These are phyloP conservation scores for Thielaviopsis punctulata DNA, from an alignment of 2,329 filamentous ascomycete genomes.

Conservation along the genomic window DNA sequence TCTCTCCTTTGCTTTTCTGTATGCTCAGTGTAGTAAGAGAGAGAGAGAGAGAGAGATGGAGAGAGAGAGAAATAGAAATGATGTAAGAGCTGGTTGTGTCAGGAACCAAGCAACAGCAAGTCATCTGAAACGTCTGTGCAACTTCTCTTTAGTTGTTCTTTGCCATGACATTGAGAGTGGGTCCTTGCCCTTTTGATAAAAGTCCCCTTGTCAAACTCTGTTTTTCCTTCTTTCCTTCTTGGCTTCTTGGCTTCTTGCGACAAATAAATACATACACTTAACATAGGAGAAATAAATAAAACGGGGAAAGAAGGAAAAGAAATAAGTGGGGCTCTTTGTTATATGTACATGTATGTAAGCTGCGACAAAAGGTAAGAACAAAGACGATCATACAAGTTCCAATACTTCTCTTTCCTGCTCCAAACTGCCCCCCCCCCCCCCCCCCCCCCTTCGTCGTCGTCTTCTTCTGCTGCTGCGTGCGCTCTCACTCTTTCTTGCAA, in stretches of 20 bases:
- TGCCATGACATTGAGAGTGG: background rate
- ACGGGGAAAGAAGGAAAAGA: background rate
- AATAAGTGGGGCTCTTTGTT: background rate
- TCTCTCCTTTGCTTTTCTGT: background rate
- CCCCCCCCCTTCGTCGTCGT: background rate
- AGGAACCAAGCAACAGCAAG: constrained; percentile 1
- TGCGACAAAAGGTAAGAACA: background rate
- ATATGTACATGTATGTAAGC: no score
- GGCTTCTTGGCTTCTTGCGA: background rate
- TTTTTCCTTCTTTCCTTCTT: background rate
- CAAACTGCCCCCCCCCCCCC: no score
- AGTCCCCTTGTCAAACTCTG: background rate
- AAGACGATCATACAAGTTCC: background rate
- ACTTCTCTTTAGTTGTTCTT: background rate
- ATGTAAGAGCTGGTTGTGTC: constrained; percentile 1
- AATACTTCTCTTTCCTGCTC: no score
- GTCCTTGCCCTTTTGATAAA: background rate
- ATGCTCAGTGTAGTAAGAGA: background rate
- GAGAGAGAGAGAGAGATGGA: background rate
- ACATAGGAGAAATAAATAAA: background rate
- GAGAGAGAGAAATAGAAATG: background rate
- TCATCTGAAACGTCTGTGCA: constrained; percentile 1
- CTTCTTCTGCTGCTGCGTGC: no score
- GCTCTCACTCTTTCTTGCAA: no score
- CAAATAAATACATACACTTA: background rate